These are phyloP conservation scores for Phylloporus arenicola DNA, from an alignment of 768 basidiomycete species.

Conservation along the genomic window DNA sequence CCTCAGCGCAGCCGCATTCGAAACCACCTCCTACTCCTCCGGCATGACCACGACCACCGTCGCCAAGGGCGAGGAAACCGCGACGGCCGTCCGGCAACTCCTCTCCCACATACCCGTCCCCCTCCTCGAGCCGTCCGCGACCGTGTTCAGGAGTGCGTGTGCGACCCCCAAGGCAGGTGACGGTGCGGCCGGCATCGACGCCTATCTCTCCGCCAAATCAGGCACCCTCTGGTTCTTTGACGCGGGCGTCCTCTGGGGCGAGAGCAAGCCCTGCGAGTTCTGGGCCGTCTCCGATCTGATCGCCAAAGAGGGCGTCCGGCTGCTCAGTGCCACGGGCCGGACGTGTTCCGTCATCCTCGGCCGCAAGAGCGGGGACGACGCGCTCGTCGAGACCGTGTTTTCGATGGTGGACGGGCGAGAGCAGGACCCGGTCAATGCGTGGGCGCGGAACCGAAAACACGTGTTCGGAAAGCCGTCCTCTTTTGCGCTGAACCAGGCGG, in stretches of 20 bases:
- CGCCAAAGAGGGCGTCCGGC: conserved; percentile 44
- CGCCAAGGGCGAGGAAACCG: conserved; percentile 50
- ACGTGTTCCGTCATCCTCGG: conserved; percentile 52
- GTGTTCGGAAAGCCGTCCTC: conserved; percentile 42
- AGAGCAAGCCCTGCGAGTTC: conserved; percentile 73
- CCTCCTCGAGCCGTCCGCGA: conserved; percentile 43
- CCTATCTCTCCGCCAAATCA: conserved; percentile 64
- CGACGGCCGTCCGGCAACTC: conserved; percentile 46
- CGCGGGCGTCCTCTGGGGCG: conserved; percentile 66
- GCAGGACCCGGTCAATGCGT: conserved; percentile 56
- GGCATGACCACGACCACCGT: conserved; percentile 23
- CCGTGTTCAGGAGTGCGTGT: conserved; percentile 54
- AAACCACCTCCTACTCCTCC: conserved; percentile 36
- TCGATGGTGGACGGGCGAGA: conserved; percentile 68
- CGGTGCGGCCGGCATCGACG: conserved; percentile 59
- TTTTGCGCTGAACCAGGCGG: neutral
- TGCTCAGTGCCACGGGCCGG: conserved; percentile 60
- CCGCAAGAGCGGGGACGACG: conserved; percentile 19
- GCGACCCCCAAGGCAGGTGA: conserved; percentile 29
- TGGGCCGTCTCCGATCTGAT: conserved; percentile 61
- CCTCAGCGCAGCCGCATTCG: conserved; percentile 39
- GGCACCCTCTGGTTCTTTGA: conserved; percentile 70
- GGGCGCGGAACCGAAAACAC: conserved; percentile 55
- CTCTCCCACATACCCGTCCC: conserved; percentile 44
- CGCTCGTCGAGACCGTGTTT: conserved; percentile 59